A percentile compares a stretch with the other conserved stretches of the same genome.
These are phyloP conservation scores for Dittrichia graveolens DNA, from an alignment of 129 eudicot species.

Conservation along the genomic window DNA sequence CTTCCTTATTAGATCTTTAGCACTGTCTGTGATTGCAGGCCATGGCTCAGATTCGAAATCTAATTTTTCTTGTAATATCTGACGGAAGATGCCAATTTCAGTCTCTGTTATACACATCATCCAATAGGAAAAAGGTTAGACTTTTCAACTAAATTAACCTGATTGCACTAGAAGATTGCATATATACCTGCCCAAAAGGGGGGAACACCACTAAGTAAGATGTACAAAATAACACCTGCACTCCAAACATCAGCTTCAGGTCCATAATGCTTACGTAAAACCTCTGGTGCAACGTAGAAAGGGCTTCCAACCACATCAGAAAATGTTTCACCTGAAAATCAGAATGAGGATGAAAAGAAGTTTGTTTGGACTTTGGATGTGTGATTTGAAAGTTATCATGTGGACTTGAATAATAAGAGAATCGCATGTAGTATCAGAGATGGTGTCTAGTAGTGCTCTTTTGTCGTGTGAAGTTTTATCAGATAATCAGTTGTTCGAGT, in stretches of 20 bases:
- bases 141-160: background rate
- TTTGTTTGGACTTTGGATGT: background rate
- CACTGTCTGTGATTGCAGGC: slow-evolving; percentile 84
- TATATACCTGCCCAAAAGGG: slow-evolving; percentile 94
- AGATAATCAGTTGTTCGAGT: background rate
- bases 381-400: background rate
- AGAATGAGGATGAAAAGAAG: background rate
- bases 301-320: slow-evolving; percentile 94
- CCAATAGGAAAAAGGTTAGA: slow-evolving; percentile 15
- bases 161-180: background rate
- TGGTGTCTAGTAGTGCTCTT: background rate
- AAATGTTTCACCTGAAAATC: slow-evolving; percentile 64
- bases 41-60: slow-evolving; percentile 94
- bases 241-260: slow-evolving; percentile 98
- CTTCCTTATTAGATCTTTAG: slow-evolving; percentile 83
- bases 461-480: background rate
- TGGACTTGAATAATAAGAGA: background rate
- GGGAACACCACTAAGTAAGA: slow-evolving; percentile 84
- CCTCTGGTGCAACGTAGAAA: slow-evolving; percentile 96
- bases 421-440: background rate
- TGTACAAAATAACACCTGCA: slow-evolving; percentile 90
- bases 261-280: slow-evolving; percentile 83
- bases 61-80: slow-evolving; percentile 73
- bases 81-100: slow-evolving; percentile 88
- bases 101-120: slow-evolving; percentile 58